These are phyloP conservation scores for Pleoardoris graminearum DNA, from an alignment of 2,329 filamentous ascomycete genomes.

Conservation along the genomic window DNA sequence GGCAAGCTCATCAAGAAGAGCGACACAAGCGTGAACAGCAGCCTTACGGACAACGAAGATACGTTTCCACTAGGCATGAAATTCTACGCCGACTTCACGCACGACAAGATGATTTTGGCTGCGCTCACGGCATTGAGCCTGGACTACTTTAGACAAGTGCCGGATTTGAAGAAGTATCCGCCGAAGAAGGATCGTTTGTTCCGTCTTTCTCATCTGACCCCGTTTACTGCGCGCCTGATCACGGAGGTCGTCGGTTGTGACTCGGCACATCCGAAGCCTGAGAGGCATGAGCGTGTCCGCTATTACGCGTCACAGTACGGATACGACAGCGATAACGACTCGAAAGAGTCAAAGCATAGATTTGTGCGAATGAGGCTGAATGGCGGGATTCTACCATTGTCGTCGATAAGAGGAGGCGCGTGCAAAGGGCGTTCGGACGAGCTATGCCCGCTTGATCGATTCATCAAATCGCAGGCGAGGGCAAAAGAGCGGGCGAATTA, in stretches of 20 bases:
- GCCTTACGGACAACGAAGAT: slow-evolving; percentile 50
- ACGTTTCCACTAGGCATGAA: slow-evolving; percentile 54
- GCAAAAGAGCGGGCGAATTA: slow-evolving; percentile 10
- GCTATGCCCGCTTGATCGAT: slow-evolving; percentile 4
- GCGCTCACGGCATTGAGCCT: slow-evolving; percentile 57
- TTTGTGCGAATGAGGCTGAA: slow-evolving; percentile 10
- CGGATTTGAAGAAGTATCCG: slow-evolving; percentile 49
- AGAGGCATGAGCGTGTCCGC: slow-evolving; percentile 45
- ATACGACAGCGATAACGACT: slow-evolving; percentile 35
- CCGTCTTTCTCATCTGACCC: slow-evolving; percentile 56
- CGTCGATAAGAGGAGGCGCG: slow-evolving; percentile 5
- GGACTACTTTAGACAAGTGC: slow-evolving; percentile 57
- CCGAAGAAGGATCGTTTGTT: slow-evolving; percentile 53
- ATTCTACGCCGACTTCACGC: slow-evolving; percentile 59
- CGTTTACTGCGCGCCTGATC: slow-evolving; percentile 59
- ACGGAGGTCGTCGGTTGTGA: slow-evolving; percentile 61
- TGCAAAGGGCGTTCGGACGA: slow-evolving; percentile 7
- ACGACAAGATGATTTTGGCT: slow-evolving; percentile 58
- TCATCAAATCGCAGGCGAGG: slow-evolving; percentile 7
- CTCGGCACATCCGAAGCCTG: slow-evolving; percentile 44
- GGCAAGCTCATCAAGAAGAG: slow-evolving; percentile 53
- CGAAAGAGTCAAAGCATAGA: background rate
- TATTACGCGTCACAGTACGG: slow-evolving; percentile 53
- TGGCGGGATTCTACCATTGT: slow-evolving; percentile 6
- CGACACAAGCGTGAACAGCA: slow-evolving; percentile 58